phyloP scores from a whole-genome alignment of 2,329 filamentous ascomycete species.

The Purpureocillium takamizusanense region DNA sequence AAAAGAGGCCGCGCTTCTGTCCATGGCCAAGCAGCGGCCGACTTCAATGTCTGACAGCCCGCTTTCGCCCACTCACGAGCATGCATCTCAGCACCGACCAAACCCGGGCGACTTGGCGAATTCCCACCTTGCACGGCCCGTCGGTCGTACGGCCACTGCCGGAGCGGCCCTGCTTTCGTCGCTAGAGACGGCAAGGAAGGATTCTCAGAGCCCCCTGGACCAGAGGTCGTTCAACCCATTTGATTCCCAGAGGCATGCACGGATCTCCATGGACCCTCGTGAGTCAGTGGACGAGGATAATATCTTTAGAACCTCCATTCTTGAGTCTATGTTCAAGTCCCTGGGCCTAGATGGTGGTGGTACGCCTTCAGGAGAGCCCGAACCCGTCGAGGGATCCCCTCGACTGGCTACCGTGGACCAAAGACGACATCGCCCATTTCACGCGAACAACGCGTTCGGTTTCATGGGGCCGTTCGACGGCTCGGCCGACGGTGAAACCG shows the following conservation, averaged over 20 bases:
- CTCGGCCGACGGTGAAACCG: slow-evolving; percentile 71
- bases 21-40: slow-evolving; percentile 41
- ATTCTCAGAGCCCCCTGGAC: slow-evolving; percentile 35
- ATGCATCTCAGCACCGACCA: slow-evolving; percentile 36
- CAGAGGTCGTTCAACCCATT: slow-evolving; percentile 49
- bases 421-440: slow-evolving; percentile 67
- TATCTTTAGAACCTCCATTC: slow-evolving; percentile 78
- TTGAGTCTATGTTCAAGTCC: slow-evolving; percentile 93
- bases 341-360: slow-evolving; percentile 70
- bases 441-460: slow-evolving; percentile 69
- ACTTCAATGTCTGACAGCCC: slow-evolving; percentile 32
- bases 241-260: slow-evolving; percentile 37
- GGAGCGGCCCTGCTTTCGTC: slow-evolving; percentile 8
- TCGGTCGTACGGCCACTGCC: slow-evolving; percentile 31
- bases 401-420: slow-evolving; percentile 77
- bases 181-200: slow-evolving; percentile 16
- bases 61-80: slow-evolving; percentile 30
- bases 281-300: slow-evolving; percentile 83
- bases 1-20: slow-evolving; percentile 70
- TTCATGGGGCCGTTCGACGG: slow-evolving; percentile 77
- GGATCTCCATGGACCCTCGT: slow-evolving; percentile 54
- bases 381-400: slow-evolving; percentile 79
- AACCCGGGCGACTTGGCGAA: slow-evolving; percentile 75
- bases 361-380: slow-evolving; percentile 54
- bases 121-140: slow-evolving; percentile 58